These are phyloP conservation scores for Arthroderma sp. DNA, from an alignment of 2,329 filamentous ascomycete genomes.

Conservation along the genomic window DNA sequence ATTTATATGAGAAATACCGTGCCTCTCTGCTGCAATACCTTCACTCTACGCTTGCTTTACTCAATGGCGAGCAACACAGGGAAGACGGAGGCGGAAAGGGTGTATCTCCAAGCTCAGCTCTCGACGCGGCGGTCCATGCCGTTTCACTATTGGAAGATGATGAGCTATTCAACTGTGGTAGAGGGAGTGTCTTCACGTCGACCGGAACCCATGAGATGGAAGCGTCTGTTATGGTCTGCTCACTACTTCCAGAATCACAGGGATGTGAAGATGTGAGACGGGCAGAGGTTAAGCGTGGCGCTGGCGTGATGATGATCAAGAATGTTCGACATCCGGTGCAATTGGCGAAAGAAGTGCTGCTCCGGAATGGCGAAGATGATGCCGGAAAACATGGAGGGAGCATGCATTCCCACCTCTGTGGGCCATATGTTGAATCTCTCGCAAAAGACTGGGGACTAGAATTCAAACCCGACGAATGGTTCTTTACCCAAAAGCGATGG, in stretches of 20 bases:
- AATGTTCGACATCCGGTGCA: constrained; percentile 69
- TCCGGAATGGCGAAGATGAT: constrained; percentile 44
- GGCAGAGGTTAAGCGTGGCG: constrained; percentile 61
- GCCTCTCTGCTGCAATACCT: constrained; percentile 52
- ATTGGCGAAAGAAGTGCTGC: constrained; percentile 58
- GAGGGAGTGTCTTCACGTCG: constrained; percentile 75
- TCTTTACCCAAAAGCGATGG: constrained; percentile 67
- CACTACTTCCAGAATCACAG: constrained; percentile 14
- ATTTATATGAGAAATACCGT: constrained; percentile 48
- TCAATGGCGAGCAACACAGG: constrained; percentile 18
- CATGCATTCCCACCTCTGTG: constrained; percentile 56
- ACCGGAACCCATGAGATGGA: constrained; percentile 77
- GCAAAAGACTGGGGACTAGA: constrained; percentile 53
- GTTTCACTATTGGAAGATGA: constrained; percentile 67
- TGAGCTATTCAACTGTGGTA: constrained; percentile 70
- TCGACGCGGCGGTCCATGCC: constrained; percentile 64
- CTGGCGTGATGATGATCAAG: constrained; percentile 61
- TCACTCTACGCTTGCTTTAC: constrained; percentile 32
- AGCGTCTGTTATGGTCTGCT: constrained; percentile 72
- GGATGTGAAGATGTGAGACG: constrained; percentile 20
- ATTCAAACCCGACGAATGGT: constrained; percentile 58
- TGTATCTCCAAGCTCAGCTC: constrained; percentile 37
- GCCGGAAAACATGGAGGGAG: constrained; percentile 26
- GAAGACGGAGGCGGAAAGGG: not conserved
- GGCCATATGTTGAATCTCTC: constrained; percentile 55